Percentiles rank a stretch among this genome's conserved stretches.
Evolutionary conservation across 208 protist genomes (phyloP).

Genomic region (Herpetomonas muscarum): DNA sequence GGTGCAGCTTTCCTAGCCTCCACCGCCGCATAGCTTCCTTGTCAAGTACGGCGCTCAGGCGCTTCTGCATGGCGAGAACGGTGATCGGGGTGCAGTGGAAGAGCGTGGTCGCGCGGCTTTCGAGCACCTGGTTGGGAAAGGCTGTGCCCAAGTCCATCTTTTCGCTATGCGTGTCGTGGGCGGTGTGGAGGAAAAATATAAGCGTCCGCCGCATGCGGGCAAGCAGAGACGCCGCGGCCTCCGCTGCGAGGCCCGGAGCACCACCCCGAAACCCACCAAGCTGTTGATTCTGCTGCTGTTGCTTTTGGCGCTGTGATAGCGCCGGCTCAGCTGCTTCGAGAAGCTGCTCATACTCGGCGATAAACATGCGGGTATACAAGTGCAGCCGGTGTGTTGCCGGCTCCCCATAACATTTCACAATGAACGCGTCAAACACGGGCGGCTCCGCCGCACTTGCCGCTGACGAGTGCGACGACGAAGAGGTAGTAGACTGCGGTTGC

Average conservation of each 20-base stretch:
- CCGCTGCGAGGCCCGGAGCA: too few relatives aligned
- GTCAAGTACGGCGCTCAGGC: constrained; percentile 38
- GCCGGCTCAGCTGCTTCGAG: constrained; percentile 1
- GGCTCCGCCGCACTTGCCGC: neutral
- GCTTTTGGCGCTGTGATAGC: neutral
- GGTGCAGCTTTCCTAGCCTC: neutral
- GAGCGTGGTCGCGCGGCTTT: constrained; percentile 31
- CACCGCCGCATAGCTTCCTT: constrained; percentile 14
- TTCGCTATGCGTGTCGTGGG: constrained; percentile 81
- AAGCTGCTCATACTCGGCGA: constrained; percentile 51
- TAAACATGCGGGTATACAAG: constrained; percentile 38
- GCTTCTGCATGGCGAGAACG: constrained; percentile 46
- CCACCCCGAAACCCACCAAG: too few relatives aligned
- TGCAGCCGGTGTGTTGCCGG: constrained; percentile 30
- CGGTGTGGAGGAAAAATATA: constrained; percentile 76
- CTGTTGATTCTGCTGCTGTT: too few relatives aligned
- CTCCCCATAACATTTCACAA: constrained; percentile 79
- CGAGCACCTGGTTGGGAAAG: constrained; percentile 45
- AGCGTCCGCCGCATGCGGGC: constrained; percentile 34
- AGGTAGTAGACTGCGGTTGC: too few relatives aligned
- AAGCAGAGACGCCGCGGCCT: neutral
- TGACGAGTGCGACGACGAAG: neutral
- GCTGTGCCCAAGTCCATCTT: constrained; percentile 49
- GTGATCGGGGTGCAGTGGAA: constrained; percentile 84
- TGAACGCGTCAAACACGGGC: constrained; percentile 2